Evolutionary conservation across 1,284 basidiomycete species (phyloP).

Genomic region (Rhodotorula sp.): DNA sequence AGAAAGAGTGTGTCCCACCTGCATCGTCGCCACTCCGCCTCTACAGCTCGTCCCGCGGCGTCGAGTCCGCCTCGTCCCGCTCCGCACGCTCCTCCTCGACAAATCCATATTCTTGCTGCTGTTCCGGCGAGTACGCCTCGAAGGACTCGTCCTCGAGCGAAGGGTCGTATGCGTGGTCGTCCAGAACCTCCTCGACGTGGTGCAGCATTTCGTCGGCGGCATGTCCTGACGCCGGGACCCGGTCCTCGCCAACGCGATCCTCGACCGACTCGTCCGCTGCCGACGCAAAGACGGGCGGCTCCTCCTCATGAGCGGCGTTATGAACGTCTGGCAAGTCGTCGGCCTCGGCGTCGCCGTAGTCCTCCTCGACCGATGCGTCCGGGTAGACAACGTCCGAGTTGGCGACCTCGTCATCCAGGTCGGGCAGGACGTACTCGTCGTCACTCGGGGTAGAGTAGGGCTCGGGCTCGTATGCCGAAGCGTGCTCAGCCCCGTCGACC

Average conservation of each 20-base stretch:
- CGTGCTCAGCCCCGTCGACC: not conserved
- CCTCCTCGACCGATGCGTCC: slow-evolving; percentile 6
- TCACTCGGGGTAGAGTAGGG: no score
- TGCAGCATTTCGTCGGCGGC: not conserved
- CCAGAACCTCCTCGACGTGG: not conserved
- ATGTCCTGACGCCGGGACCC: not conserved
- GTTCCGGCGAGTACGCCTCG: not conserved
- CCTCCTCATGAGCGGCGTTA: not conserved
- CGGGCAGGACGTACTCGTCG: no score
- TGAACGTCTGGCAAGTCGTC: not conserved
- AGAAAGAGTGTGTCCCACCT: not conserved
- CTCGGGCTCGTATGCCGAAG: not conserved
- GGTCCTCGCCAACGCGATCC: not conserved
- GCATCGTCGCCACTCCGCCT: no score
- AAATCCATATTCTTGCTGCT: not conserved
- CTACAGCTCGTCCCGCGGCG: slow-evolving; percentile 10
- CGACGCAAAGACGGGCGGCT: not conserved
- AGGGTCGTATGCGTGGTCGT: not conserved
- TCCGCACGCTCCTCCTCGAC: not conserved
- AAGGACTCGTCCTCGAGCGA: not conserved
- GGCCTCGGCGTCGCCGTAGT: not conserved
- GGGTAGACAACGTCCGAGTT: slow-evolving; percentile 20
- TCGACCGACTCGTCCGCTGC: not conserved
- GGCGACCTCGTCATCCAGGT: not conserved
- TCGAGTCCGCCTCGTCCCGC: not conserved